phyloP scores from a whole-genome alignment of 306 rosid genomes.

The Vachellia pachyceras region DNA sequence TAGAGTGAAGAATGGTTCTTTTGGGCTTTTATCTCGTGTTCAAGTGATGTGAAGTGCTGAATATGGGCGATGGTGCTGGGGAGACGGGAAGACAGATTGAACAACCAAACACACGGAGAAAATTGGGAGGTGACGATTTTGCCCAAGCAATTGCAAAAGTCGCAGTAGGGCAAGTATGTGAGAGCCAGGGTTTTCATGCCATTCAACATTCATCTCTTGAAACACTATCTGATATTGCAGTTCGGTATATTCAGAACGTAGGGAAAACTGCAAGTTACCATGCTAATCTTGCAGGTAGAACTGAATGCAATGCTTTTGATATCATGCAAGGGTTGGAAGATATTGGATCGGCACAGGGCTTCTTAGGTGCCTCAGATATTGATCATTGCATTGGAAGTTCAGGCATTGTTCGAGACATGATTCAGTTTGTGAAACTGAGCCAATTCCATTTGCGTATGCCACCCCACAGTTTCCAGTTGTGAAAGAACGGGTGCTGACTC shows the following conservation, averaged over 20 bases:
- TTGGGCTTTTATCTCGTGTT: conserved; percentile 43
- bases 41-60: conserved; percentile 83
- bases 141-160: conserved; percentile 57
- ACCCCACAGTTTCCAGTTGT: conserved; percentile 71
- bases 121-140: conserved; percentile 64
- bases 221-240: conserved; percentile 56
- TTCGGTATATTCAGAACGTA: conserved; percentile 56
- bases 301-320: conserved; percentile 68
- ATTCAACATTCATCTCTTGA: conserved; percentile 82
- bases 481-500: conserved; percentile 59
- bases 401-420: conserved; percentile 56
- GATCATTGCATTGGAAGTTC: conserved; percentile 75
- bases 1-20: conserved; percentile 43
- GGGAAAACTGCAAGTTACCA: conserved; percentile 65
- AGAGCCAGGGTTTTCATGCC: conserved; percentile 75
- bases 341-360: conserved; percentile 70
- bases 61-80: conserved; percentile 93
- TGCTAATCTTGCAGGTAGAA: conserved; percentile 80
- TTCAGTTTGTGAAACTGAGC: conserved; percentile 53
- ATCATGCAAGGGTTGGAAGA: conserved; percentile 83
- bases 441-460: conserved; percentile 58
- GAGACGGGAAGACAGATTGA: conserved; percentile 76
- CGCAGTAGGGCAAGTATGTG: conserved; percentile 76
- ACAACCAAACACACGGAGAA: conserved; percentile 52
- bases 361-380: conserved; percentile 71